These are phyloP conservation scores for Lentinula sp. DNA, from an alignment of 768 basidiomycete genomes.

Conservation along the genomic window DNA sequence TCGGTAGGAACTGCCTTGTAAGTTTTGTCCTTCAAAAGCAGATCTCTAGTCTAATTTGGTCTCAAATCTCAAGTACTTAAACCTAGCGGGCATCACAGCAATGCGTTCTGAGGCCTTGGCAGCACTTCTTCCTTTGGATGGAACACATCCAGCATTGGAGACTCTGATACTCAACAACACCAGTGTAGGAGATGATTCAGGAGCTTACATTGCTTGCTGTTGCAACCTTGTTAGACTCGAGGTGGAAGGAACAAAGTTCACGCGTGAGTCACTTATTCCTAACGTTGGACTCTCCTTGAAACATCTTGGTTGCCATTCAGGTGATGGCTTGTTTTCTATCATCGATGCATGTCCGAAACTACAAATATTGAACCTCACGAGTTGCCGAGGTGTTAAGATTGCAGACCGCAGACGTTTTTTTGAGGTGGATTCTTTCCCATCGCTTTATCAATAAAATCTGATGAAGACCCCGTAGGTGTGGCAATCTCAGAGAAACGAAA, in stretches of 20 bases:
- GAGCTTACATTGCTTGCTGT: slow-evolving; percentile 48
- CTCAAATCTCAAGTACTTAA: slow-evolving; percentile 38
- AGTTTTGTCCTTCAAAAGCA: not conserved
- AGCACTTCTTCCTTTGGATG: slow-evolving; percentile 35
- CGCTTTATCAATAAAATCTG: not conserved
- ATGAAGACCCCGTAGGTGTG: slow-evolving; percentile 12
- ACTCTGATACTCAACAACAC: slow-evolving; percentile 55
- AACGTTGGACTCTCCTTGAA: not conserved
- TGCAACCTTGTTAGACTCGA: slow-evolving; percentile 38
- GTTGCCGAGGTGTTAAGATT: slow-evolving; percentile 57
- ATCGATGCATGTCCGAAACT: slow-evolving; percentile 52
- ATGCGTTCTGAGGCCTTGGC: slow-evolving; percentile 47
- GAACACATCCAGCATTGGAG: slow-evolving; percentile 32
- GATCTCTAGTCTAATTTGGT: not conserved
- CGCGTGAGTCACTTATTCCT: slow-evolving; percentile 31
- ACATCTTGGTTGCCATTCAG: slow-evolving; percentile 22
- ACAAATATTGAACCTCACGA: slow-evolving; percentile 54
- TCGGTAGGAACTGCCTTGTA: slow-evolving; percentile 59
- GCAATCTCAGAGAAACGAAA: slow-evolving; percentile 10
- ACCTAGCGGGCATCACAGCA: slow-evolving; percentile 46
- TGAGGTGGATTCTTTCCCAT: slow-evolving; percentile 31
- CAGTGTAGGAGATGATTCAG: slow-evolving; percentile 50
- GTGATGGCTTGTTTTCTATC: slow-evolving; percentile 46
- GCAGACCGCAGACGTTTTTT: slow-evolving; percentile 61
- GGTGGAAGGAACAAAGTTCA: slow-evolving; percentile 53